A percentile compares a stretch with the other conserved stretches of the same genome.
Conservation (phyloP, 2,329 filamentous ascomycete species). For the Ophiostoma novo-ulmi region DNA sequence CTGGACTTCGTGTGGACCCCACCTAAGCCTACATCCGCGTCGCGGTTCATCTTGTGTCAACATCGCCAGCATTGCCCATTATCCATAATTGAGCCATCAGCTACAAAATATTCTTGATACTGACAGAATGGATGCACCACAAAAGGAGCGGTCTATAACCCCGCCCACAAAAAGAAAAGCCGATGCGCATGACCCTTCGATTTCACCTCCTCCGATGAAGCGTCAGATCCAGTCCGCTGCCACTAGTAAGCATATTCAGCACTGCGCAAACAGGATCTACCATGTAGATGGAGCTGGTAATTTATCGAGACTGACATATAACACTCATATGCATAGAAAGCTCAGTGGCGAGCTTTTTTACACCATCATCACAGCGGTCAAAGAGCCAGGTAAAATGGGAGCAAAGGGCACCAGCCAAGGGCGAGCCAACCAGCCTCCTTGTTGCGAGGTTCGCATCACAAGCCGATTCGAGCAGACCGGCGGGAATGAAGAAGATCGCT, state of each 20-base stretch:
- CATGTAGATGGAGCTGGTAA: not conserved
- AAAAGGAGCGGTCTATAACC: not conserved
- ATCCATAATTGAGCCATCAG: not conserved
- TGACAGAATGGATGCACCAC: not conserved
- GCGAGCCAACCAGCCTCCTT: slow-evolving; percentile 57
- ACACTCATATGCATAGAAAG: slow-evolving; percentile 45
- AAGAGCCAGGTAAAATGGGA: slow-evolving; percentile 70
- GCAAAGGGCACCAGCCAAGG: slow-evolving; percentile 52
- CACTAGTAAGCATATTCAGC: slow-evolving; percentile 34
- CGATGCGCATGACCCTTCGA: slow-evolving; percentile 35
- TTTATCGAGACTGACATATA: not conserved
- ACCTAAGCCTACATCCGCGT: not conserved
- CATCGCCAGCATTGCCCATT: not conserved
- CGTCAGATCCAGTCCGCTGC: slow-evolving; percentile 49
- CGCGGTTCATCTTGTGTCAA: not conserved
- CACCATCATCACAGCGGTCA: slow-evolving; percentile 75
- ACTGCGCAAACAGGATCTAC: not conserved
- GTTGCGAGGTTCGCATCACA: slow-evolving; percentile 60
- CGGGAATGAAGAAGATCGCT: slow-evolving; percentile 46
- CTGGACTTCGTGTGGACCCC: not conserved
- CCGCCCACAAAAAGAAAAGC: not conserved
- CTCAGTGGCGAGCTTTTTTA: slow-evolving; percentile 81
- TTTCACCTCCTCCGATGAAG: slow-evolving; percentile 52
- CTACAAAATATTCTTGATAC: not conserved
- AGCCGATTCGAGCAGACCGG: too few relatives aligned